phyloP scores from a whole-genome alignment of 106 monocot species.

The Platanthera zijinensis region DNA sequence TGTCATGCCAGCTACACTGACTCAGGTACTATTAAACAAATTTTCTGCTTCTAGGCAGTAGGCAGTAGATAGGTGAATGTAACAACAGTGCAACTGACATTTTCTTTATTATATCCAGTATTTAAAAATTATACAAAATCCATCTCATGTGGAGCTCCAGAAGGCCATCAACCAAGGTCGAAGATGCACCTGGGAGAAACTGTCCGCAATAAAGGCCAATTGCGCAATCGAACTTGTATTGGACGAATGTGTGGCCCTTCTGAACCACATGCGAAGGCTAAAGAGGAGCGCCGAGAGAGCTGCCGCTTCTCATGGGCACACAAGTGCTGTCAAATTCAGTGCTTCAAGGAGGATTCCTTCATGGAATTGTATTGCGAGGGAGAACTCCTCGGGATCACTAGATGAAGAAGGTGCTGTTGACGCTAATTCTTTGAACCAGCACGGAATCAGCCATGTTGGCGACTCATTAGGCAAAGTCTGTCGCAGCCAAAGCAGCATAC shows the following conservation, averaged over 20 bases:
- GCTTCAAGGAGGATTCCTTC: slow-evolving; percentile 85
- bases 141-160: slow-evolving; percentile 68
- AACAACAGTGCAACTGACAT: not conserved
- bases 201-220: slow-evolving; percentile 87
- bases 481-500: slow-evolving; percentile 5
- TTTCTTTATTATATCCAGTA: slow-evolving; percentile 31
- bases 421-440: slow-evolving; percentile 11
- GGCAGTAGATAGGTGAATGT: not conserved
- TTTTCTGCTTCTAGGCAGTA: not conserved
- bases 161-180: slow-evolving; percentile 90
- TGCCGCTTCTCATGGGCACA: slow-evolving; percentile 38
- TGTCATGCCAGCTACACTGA: slow-evolving; percentile 92
- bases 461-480: slow-evolving; percentile 1
- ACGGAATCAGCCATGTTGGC: not conserved
- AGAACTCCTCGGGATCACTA: slow-evolving; percentile 76
- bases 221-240: slow-evolving; percentile 87
- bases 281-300: slow-evolving; percentile 67
- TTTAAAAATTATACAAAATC: slow-evolving; percentile 87
- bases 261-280: slow-evolving; percentile 82
- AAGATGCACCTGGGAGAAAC: slow-evolving; percentile 97
- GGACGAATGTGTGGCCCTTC: slow-evolving; percentile 83
- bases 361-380: slow-evolving; percentile 88
- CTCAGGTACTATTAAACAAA: slow-evolving; percentile 46
- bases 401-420: slow-evolving; percentile 51
- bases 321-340: slow-evolving; percentile 30